Evolutionary conservation across 2,329 filamentous ascomycete species (phyloP), one percentile per base, ranked within the genome.

Genomic region (Alternaria alternata): DNA sequence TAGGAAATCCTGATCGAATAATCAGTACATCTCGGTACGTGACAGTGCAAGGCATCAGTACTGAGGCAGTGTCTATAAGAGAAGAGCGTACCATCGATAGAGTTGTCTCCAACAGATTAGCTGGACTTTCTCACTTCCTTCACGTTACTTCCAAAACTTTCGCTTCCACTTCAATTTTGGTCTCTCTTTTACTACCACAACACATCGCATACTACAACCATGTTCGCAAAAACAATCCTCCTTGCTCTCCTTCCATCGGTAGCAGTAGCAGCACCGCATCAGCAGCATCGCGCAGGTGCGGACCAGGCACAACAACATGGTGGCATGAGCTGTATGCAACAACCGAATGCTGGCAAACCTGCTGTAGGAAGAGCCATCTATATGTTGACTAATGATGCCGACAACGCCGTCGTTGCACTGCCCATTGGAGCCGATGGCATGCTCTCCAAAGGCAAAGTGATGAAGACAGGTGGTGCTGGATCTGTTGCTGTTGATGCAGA

Each of bases 351-450:
- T 32, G 12, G 28, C 14, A 41, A 58, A 16, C n/a, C 28, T 32
- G 41, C 44, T 20, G 28, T 51, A 7, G 72, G 66, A 28, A 84
- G 84, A 68, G 86, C 85, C 0, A 68, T 88, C 18, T 89, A 89
- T 72, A 75, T 88, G 54, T 75, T 87, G 39, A 86, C 83, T 36
- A 89, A 89, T 65, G 80, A 84, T 3, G 73, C 70, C 9, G 64
- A 80, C 0, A 87, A 88, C 54, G 71, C 79, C 0, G 79, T 88
- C 2, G 78, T 87, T 1, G 82, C 85, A 0, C 54, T 88, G 1
- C 80, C 82, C 0, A 80, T 88, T 34, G 75, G 71, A 0, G 46
- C 63, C 0, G 76, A 86, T 55, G 86, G 87, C 0, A 80, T 75
- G 16, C 75, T 88, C 0, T 80, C 77, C 0, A 71, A 73, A 3